Conservation (phyloP, 2,329 filamentous ascomycete species). For the Leptographium wingfieldii region DNA sequence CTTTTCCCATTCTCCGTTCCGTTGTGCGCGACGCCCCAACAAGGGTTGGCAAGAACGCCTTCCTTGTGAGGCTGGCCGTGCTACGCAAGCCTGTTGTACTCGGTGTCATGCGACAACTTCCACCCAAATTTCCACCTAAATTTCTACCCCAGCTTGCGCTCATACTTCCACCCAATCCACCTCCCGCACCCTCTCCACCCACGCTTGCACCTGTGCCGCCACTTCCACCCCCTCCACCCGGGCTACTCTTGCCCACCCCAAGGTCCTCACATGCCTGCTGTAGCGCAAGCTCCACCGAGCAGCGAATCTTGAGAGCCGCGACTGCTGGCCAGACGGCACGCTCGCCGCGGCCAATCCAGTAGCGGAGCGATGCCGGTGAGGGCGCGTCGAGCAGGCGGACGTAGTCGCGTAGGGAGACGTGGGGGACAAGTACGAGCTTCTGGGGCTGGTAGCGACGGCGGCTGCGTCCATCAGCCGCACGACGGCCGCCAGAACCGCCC, state of each 20-base stretch:
- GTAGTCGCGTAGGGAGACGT: slow-evolving; percentile 62
- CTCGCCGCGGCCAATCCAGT: slow-evolving; percentile 80
- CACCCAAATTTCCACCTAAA: too few relatives aligned
- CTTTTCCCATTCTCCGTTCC: too few relatives aligned
- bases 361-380: slow-evolving; percentile 59
- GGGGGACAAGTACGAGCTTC: slow-evolving; percentile 66
- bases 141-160: too few relatives aligned
- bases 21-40: too few relatives aligned
- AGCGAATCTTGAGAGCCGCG: slow-evolving; percentile 66
- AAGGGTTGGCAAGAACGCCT: too few relatives aligned
- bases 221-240: too few relatives aligned
- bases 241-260: neutral
- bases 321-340: slow-evolving; percentile 84
- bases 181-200: too few relatives aligned
- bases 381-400: slow-evolving; percentile 71
- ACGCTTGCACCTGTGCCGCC: too few relatives aligned
- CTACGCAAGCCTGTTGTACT: too few relatives aligned
- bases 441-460: neutral
- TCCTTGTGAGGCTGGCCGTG: too few relatives aligned
- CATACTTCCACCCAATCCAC: too few relatives aligned
- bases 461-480: neutral
- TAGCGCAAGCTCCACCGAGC: slow-evolving; percentile 76
- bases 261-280: slow-evolving; percentile 63
- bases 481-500: slow-evolving; percentile 32
- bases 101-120: too few relatives aligned